Conservation (phyloP, 768 basidiomycete genomes). For the Tulasnella sp. region DNA sequence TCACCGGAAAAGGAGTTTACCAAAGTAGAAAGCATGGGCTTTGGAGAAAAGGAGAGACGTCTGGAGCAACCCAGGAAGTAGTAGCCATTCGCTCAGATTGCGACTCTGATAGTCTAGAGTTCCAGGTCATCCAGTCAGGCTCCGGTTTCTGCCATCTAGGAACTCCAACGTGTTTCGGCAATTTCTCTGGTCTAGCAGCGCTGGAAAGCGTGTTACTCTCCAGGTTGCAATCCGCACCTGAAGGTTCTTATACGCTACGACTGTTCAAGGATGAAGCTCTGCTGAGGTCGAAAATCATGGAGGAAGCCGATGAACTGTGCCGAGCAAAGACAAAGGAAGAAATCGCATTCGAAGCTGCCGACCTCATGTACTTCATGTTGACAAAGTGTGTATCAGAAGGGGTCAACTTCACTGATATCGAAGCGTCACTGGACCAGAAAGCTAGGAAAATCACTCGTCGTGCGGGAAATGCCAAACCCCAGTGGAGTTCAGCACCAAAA, state of each 20-base stretch:
- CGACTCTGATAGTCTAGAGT: slow-evolving; percentile 84
- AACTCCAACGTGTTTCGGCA: slow-evolving; percentile 80
- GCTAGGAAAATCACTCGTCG: slow-evolving; percentile 76
- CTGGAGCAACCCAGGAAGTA: slow-evolving; percentile 84
- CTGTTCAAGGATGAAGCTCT: slow-evolving; percentile 72
- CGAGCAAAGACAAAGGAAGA: slow-evolving; percentile 63
- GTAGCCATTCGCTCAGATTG: slow-evolving; percentile 77
- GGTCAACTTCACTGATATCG: slow-evolving; percentile 71
- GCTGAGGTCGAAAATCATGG: slow-evolving; percentile 89
- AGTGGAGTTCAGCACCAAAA: slow-evolving; percentile 39
- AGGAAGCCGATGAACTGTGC: slow-evolving; percentile 97
- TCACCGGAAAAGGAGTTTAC: slow-evolving; percentile 84
- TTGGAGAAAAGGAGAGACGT: slow-evolving; percentile 95
- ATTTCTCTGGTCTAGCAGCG: slow-evolving; percentile 58
- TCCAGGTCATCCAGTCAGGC: slow-evolving; percentile 79
- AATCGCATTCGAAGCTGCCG: slow-evolving; percentile 88
- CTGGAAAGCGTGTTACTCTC: slow-evolving; percentile 68
- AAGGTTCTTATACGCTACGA: slow-evolving; percentile 82
- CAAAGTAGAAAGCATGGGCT: slow-evolving; percentile 92
- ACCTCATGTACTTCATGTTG: slow-evolving; percentile 84
- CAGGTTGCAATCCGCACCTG: slow-evolving; percentile 62
- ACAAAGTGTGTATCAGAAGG: slow-evolving; percentile 74
- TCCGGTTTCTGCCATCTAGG: slow-evolving; percentile 90
- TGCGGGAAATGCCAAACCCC: slow-evolving; percentile 83
- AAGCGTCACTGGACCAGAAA: slow-evolving; percentile 69